Evolutionary conservation across 1,284 basidiomycete genomes (phyloP), one percentile per base, ranked within the genome.

Genomic region (Ceraceosorus bombacis): DNA sequence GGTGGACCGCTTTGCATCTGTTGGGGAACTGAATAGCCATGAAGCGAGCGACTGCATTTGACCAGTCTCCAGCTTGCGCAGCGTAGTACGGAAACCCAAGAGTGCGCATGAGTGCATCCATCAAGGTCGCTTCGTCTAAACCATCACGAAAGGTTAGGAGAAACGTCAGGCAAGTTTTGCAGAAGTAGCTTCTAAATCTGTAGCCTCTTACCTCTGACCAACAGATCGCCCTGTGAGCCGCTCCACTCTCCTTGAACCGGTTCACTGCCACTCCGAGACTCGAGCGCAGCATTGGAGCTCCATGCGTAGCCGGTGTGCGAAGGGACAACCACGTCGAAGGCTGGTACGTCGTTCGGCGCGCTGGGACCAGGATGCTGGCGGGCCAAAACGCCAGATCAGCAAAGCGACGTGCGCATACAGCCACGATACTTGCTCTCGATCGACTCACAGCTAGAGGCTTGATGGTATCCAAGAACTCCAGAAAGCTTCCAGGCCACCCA

Each of bases 291-390:
- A 5, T 49, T 13, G 9, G 50, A 41, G 15, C 67, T 69, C 41
- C 66, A 73, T 5, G 64, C 60, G 59, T 76, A 78, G 12, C 78
- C 78, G 0, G 75, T 70, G 49, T 73, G 66, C 38, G 69, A 75
- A 1, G 77, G 75, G 2, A 71, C 69, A 17, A 78, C 67, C 9
- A 78, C 68, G 54, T 77, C 68, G 51, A 79, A 79, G 15, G 67
- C 66, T 13, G 60, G 60, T 12, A 48, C 39, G 38, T 51, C 48
- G 6, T 48, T 27, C 4, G 60, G 59, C 2, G 55, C 57, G 38
- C 62, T 63, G 2, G 61, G 41, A 13, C 68, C 67, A 63, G 66
- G 1, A 58, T 64, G 10, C 63, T 66, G 15, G 60, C 59, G 0
- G 63, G 56, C 1, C 66, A 66, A 5, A 52, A 57, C 7, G 57